Evolutionary conservation across 2,329 filamentous ascomycete species (phyloP).

Genomic region (Torrubiella hemipterigena): DNA sequence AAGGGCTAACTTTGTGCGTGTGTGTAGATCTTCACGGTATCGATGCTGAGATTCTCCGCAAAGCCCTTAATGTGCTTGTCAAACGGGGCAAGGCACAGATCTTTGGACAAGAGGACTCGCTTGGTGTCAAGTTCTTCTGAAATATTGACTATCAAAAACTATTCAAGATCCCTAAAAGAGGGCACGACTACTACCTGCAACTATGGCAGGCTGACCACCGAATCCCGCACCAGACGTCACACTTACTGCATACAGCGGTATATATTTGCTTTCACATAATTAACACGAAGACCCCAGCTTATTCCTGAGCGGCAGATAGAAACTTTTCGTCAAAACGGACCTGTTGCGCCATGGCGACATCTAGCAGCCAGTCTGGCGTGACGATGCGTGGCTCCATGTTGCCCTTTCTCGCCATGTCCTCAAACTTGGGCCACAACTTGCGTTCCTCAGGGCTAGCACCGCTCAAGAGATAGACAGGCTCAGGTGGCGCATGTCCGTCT

Average conservation of each 20-base stretch:
- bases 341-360: slow-evolving; percentile 80
- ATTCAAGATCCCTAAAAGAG: not conserved
- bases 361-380: slow-evolving; percentile 77
- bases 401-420: slow-evolving; percentile 63
- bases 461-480: slow-evolving; percentile 75
- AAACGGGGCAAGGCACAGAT: slow-evolving; percentile 88
- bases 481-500: slow-evolving; percentile 46
- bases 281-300: too few species aligned
- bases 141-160: not conserved
- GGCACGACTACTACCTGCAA: too few species aligned
- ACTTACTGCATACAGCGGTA: not conserved
- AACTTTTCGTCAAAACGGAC: slow-evolving; percentile 57
- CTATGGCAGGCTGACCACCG: not conserved
- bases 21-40: slow-evolving; percentile 71
- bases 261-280: too few species aligned
- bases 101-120: slow-evolving; percentile 78
- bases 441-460: slow-evolving; percentile 55
- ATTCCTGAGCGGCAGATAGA: too few species aligned
- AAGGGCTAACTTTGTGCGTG: not conserved
- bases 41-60: slow-evolving; percentile 69
- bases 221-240: slow-evolving; percentile 1
- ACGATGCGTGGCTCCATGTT: slow-evolving; percentile 76
- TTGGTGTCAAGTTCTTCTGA: slow-evolving; percentile 96
- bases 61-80: slow-evolving; percentile 67
- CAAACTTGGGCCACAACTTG: slow-evolving; percentile 68